Percentiles rank a stretch among this genome's conserved stretches.
Evolutionary conservation across 805 yeast genomes (phyloP).

Genomic region (Pichia membranifaciens): DNA sequence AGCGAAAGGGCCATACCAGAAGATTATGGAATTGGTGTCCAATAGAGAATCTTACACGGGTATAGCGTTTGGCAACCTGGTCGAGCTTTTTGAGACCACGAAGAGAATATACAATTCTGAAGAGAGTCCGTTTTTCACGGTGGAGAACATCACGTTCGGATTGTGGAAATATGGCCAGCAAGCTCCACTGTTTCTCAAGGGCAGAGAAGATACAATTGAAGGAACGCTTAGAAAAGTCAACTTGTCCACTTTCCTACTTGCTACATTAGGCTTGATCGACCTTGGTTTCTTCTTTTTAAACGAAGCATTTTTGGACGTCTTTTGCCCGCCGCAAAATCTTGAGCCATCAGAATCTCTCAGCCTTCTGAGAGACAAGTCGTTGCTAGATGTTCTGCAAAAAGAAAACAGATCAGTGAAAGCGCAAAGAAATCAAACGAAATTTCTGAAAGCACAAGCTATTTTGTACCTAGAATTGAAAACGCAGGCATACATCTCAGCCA

Average conservation of each 20-base stretch:
- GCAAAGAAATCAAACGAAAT: slow-evolving; percentile 28
- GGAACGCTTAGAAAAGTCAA: slow-evolving; percentile 77
- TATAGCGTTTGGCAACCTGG: slow-evolving; percentile 56
- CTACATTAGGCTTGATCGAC: slow-evolving; percentile 76
- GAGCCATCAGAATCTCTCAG: slow-evolving; percentile 38
- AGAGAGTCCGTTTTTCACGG: slow-evolving; percentile 66
- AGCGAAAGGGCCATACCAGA: slow-evolving; percentile 70
- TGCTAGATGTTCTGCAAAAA: slow-evolving; percentile 15
- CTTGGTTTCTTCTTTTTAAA: slow-evolving; percentile 84
- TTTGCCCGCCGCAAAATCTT: slow-evolving; percentile 67
- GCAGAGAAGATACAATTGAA: slow-evolving; percentile 55
- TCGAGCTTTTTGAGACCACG: slow-evolving; percentile 74
- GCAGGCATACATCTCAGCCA: slow-evolving; percentile 87
- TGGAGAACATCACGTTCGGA: slow-evolving; percentile 66
- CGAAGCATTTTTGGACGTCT: slow-evolving; percentile 77
- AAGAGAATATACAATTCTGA: slow-evolving; percentile 61
- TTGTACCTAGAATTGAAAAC: slow-evolving; percentile 85
- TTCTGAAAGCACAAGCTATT: slow-evolving; percentile 75
- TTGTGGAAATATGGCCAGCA: slow-evolving; percentile 59
- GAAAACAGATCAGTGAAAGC: slow-evolving; percentile 10
- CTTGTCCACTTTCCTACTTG: slow-evolving; percentile 81
- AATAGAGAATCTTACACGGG: slow-evolving; percentile 60
- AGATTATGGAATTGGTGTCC: slow-evolving; percentile 63
- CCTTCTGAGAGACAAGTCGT: slow-evolving; percentile 20
- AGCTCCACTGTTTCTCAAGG: slow-evolving; percentile 52